These are phyloP conservation scores for Geotrichum klebahnii DNA, from an alignment of 1,139 yeast species.

Conservation along the genomic window DNA sequence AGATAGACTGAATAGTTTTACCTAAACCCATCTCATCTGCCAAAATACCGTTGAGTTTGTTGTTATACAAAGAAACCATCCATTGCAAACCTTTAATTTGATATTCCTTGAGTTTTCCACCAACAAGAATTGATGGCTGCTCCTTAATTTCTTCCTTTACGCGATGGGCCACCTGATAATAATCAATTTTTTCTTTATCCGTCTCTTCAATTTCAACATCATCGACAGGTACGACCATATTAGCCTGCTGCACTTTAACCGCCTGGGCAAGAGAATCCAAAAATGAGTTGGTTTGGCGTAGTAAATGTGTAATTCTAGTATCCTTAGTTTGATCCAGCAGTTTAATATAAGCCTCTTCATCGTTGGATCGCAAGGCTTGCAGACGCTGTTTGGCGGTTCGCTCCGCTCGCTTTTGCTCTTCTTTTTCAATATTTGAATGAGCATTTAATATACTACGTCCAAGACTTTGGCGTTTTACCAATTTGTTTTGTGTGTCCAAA, in stretches of 20 bases:
- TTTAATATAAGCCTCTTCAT: conserved; percentile 94
- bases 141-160: conserved; percentile 71
- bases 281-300: conserved; percentile 84
- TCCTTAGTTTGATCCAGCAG: conserved; percentile 94
- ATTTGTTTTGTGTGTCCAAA: conserved; percentile 28
- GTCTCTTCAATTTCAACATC: conserved; percentile 40
- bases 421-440: conserved; percentile 56
- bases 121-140: conserved; percentile 82
- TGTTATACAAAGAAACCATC: conserved; percentile 77
- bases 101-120: conserved; percentile 73
- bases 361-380: conserved; percentile 92
- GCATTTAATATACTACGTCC: conserved; percentile 31
- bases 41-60: conserved; percentile 81
- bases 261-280: conserved; percentile 90
- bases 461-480: conserved; percentile 24
- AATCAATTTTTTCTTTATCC: conserved; percentile 73
- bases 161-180: conserved; percentile 89
- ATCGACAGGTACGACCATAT: conserved; percentile 22
- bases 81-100: conserved; percentile 94
- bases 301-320: conserved; percentile 91
- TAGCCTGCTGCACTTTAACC: conserved; percentile 75
- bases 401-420: conserved; percentile 82
- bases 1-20: conserved; percentile 90
- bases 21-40: conserved; percentile 99
- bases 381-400: conserved; percentile 94